Percentiles rank a stretch among this genome's conserved stretches.
Evolutionary conservation across 257 asterid genomes (phyloP).

Genomic region (Fraxinus pennsylvanica): DNA sequence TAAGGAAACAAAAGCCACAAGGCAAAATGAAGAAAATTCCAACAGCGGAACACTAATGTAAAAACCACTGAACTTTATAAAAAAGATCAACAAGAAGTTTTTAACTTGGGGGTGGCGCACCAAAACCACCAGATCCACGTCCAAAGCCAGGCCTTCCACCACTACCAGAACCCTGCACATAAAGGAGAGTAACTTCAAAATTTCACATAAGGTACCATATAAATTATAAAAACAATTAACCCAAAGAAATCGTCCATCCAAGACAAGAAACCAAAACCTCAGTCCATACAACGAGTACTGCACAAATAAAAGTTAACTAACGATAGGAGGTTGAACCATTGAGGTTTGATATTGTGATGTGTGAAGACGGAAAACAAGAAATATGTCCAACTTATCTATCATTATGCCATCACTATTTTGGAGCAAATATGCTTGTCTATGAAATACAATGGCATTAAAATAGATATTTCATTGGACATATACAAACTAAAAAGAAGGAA

Average conservation of each 20-base stretch:
- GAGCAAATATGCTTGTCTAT: too few species aligned
- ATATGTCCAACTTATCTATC: too few species aligned
- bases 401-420: too few species aligned
- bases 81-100: not conserved
- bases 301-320: too few species aligned
- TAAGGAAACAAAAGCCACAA: not conserved
- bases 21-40: slow-evolving; percentile 12
- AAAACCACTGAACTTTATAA: slow-evolving; percentile 21
- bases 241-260: not conserved
- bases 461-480: too few species aligned
- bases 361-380: too few species aligned
- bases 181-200: not conserved
- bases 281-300: too few species aligned
- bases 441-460: too few species aligned
- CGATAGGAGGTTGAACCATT: too few species aligned
- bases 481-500: too few species aligned
- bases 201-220: not conserved
- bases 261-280: too few species aligned
- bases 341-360: too few species aligned
- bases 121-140: slow-evolving; percentile 64
- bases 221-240: not conserved
- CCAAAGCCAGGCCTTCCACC: slow-evolving; percentile 63
- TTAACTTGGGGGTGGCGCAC: slow-evolving; percentile 55
- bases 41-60: slow-evolving; percentile 26
- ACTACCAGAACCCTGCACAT: slow-evolving; percentile 48